Conservation (phyloP, 176 grass and related monocot species). For the Cocos nucifera region DNA sequence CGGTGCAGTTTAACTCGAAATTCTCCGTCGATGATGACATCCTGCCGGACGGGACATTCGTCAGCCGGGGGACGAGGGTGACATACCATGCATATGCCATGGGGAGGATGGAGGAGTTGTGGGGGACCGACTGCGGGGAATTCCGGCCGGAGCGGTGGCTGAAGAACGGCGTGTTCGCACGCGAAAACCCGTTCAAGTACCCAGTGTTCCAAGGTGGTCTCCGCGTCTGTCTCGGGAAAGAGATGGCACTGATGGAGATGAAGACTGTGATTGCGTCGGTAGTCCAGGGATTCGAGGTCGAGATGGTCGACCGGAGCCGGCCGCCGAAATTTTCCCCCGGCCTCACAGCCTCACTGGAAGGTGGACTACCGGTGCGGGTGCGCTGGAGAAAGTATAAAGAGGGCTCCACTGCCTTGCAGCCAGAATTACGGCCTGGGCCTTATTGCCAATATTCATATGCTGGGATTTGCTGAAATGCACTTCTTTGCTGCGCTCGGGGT, state of each 20-base stretch:
- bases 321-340: constrained; percentile 56
- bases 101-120: constrained; percentile 68
- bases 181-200: constrained; percentile 67
- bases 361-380: constrained; percentile 62
- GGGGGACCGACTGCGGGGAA: constrained; percentile 62
- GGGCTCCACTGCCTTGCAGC: too few relatives aligned
- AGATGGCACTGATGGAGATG: constrained; percentile 86
- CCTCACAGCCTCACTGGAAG: constrained; percentile 53
- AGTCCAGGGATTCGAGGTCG: constrained; percentile 54
- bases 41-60: constrained; percentile 59
- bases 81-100: constrained; percentile 80
- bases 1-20: constrained; percentile 77
- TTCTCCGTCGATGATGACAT: constrained; percentile 59
- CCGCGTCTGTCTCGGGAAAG: constrained; percentile 76
- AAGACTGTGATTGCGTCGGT: constrained; percentile 57
- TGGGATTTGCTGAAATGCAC: too few relatives aligned
- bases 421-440: too few relatives aligned
- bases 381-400: constrained; percentile 11
- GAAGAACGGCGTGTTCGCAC: constrained; percentile 36
- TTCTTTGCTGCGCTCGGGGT: too few relatives aligned
- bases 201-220: constrained; percentile 83
- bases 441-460: too few relatives aligned
- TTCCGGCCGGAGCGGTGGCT: constrained; percentile 74
- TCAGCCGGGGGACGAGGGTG: constrained; percentile 45
- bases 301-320: constrained; percentile 28